Conservation (phyloP, 192 early-diverging fungal species). For the Borealophlyctis nickersoniae region DNA sequence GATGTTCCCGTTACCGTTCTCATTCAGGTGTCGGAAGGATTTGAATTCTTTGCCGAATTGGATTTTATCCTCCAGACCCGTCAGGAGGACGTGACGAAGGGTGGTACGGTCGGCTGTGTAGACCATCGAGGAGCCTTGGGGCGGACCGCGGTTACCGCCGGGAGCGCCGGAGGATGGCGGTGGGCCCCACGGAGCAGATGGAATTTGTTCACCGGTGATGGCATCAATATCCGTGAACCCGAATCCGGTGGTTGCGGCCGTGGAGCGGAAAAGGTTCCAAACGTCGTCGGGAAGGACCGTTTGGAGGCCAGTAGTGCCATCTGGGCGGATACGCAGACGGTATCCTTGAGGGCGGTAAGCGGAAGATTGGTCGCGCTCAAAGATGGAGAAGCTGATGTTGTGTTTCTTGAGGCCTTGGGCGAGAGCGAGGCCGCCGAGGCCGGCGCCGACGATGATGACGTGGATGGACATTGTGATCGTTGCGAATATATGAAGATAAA, state of each 20-base stretch:
- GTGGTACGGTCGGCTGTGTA: neutral
- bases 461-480: too few species aligned
- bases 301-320: neutral
- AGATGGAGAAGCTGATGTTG: constrained; percentile 25
- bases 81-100: neutral
- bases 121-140: neutral
- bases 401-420: constrained; percentile 33
- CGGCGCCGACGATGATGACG: constrained; percentile 32
- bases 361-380: constrained; percentile 31
- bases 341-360: constrained; percentile 31
- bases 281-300: neutral
- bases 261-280: neutral
- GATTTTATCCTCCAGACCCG: neutral
- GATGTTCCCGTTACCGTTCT: neutral
- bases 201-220: neutral
- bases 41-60: neutral
- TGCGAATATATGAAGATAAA: too few species aligned
- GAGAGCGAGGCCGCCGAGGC: constrained; percentile 29
- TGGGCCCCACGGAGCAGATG: neutral
- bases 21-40: neutral
- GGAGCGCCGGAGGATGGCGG: too few species aligned
- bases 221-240: neutral
- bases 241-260: neutral
- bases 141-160: neutral
- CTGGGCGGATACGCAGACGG: constrained; percentile 6